Conservation (phyloP, 768 basidiomycete species). For the Psilocybe cyanescens region DNA sequence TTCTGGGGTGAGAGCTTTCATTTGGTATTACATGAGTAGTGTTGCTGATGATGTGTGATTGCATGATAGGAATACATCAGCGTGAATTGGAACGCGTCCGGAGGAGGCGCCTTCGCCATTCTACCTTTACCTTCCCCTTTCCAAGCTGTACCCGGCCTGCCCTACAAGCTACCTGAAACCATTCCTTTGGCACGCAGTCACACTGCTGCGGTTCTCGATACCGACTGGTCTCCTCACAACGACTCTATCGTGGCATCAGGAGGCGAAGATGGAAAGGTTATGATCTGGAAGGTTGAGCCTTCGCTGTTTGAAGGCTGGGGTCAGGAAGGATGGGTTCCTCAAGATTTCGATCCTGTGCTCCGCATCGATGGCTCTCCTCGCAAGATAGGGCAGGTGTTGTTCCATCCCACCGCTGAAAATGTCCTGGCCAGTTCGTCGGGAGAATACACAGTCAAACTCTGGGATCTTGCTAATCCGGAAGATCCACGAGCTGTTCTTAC, state of each 20-base stretch:
- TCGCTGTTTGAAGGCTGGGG: conserved; percentile 83
- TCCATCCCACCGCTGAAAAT: conserved; percentile 89
- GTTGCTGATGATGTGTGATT: conserved; percentile 5
- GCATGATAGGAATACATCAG: conserved; percentile 76
- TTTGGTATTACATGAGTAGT: background rate
- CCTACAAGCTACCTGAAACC: conserved; percentile 87
- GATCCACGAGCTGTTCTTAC: conserved; percentile 59
- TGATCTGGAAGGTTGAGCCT: conserved; percentile 85
- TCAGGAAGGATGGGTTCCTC: conserved; percentile 77
- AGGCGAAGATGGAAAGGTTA: conserved; percentile 92
- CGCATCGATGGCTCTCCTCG: conserved; percentile 79
- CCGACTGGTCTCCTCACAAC: conserved; percentile 95
- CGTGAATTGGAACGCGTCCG: conserved; percentile 93
- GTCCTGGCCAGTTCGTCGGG: conserved; percentile 82
- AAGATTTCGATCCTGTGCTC: conserved; percentile 85
- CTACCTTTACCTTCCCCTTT: conserved; percentile 83
- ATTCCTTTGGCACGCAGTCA: conserved; percentile 90
- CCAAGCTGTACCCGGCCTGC: conserved; percentile 54
- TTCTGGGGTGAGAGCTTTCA: conserved; percentile 63
- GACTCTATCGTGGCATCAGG: conserved; percentile 90
- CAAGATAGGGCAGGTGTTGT: conserved; percentile 93
- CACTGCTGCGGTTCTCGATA: conserved; percentile 87
- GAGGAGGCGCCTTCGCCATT: conserved; percentile 94
- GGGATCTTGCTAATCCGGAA: conserved; percentile 85
- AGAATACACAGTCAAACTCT: conserved; percentile 88